Evolutionary conservation across 2,329 filamentous ascomycete species (phyloP).

Genomic region (Aureobasidium sp.): DNA sequence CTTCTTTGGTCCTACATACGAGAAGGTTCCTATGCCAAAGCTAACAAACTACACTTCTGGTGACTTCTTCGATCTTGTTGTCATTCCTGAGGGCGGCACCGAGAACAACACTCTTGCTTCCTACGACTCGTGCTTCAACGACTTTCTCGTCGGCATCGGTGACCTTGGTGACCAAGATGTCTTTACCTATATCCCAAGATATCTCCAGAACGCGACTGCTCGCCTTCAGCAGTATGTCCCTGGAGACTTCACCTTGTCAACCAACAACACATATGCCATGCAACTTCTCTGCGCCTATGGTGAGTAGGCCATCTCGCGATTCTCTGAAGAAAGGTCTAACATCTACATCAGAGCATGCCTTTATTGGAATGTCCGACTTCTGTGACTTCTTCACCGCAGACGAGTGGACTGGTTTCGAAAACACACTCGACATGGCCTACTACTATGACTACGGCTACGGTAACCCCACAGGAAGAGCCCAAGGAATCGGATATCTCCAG

Average conservation of each 20-base stretch:
- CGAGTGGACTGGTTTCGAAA: constrained; percentile 63
- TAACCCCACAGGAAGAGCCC: constrained; percentile 57
- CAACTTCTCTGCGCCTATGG: constrained; percentile 60
- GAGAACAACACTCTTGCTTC: constrained; percentile 61
- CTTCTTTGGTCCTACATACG: constrained; percentile 57
- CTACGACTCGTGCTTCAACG: constrained; percentile 56
- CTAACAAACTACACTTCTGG: constrained; percentile 46
- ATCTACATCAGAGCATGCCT: constrained; percentile 42
- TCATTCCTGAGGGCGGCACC: constrained; percentile 56
- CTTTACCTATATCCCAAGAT: constrained; percentile 51
- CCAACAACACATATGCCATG: constrained; percentile 56
- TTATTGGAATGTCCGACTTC: constrained; percentile 57
- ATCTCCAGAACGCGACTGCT: constrained; percentile 49
- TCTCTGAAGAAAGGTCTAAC: background rate
- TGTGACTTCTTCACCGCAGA: constrained; percentile 60
- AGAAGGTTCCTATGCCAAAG: constrained; percentile 39
- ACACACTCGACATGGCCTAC: constrained; percentile 60
- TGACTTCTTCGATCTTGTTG: constrained; percentile 49
- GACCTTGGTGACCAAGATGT: constrained; percentile 48
- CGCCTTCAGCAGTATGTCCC: constrained; percentile 56
- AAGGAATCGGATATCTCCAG: constrained; percentile 60
- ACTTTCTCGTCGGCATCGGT: constrained; percentile 38
- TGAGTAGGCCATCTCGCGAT: background rate
- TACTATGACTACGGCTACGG: constrained; percentile 50
- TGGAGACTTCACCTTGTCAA: constrained; percentile 52